phyloP scores from a whole-genome alignment of 2,329 filamentous ascomycete genomes.

The Epichloe glyceriae region DNA sequence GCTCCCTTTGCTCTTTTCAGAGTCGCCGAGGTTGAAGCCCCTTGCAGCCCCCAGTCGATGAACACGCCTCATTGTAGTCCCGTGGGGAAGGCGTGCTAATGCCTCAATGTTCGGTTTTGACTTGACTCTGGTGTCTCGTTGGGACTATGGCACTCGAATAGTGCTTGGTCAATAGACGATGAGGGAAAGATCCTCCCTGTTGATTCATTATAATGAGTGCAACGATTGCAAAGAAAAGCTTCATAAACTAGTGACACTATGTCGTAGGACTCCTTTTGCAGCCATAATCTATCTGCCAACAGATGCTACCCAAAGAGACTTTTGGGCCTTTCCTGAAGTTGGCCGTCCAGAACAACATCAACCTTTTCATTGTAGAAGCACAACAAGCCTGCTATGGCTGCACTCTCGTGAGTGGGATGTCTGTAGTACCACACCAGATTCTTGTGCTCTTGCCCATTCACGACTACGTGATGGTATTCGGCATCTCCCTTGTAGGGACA shows the following conservation, averaged over 20 bases:
- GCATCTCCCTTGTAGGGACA: constrained; percentile 59
- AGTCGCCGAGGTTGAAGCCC: too few species aligned
- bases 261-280: background rate
- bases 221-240: background rate
- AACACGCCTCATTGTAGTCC: too few species aligned
- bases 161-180: too few species aligned
- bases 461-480: constrained; percentile 43
- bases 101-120: too few species aligned
- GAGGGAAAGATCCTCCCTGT: too few species aligned
- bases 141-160: too few species aligned
- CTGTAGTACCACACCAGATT: constrained; percentile 52
- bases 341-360: constrained; percentile 45
- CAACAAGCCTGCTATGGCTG: constrained; percentile 38
- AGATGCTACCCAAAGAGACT: constrained; percentile 1
- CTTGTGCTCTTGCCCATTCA: constrained; percentile 29
- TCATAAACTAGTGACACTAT: background rate
- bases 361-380: constrained; percentile 61
- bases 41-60: too few species aligned
- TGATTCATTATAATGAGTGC: background rate
- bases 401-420: constrained; percentile 42
- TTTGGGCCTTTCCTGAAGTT: constrained; percentile 6
- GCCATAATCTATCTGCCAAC: background rate
- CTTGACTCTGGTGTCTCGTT: too few species aligned
- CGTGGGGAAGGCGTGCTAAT: too few species aligned
- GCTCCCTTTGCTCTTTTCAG: too few species aligned